Evolutionary conservation across 2,329 filamentous ascomycete species (phyloP), one percentile per base, ranked within the genome.

Genomic region (Clonostachys solani): DNA sequence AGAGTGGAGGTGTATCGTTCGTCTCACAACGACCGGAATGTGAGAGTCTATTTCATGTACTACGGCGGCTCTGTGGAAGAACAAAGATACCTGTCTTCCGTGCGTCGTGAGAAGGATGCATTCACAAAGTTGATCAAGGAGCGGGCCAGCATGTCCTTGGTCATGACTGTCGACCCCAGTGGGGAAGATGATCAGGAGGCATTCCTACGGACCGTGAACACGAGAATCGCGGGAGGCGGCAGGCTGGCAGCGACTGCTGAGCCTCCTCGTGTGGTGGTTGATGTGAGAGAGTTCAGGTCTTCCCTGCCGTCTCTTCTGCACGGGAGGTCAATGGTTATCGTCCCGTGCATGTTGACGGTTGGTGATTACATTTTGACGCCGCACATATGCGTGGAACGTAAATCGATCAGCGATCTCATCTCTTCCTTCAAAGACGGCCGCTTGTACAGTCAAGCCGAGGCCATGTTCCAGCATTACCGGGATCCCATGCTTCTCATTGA

Each of bases 81-180:
- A 65, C 92, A 97, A 64, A 83, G 89, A 19, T 97, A 96, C 60
- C 78, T 97, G 4, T 89, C 89, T 18, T 83, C 86, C 0, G 90
- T 97, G 4, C 82, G 94, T n/a, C 81, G 90, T 49, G 94, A 99
- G 63, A 99, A 99, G 64, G 94, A 99, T 62, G 85, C 92, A 2
- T 99, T 99, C 59, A 95, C 92, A 4, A 90, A 87, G 52, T 77
- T 97, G 33, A 97, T 99, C 72, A 91, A 90, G 56, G 94, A 99
- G 70, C 89, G 92, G 50, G 89, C 90, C 54, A 85, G 82, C 62
- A 97, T 99, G 94, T 89, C 92, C 0, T 66, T 97, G 43, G 92
- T 92, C 35, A 78, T 96, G 64, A 90, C 85, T 2, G 80, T 83
- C 40, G 87, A 92, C 52, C 69, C 79, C 1, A 79, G 84, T 55